Conservation (phyloP, 2,329 filamentous ascomycete species). For the Metarhizium sp. region DNA sequence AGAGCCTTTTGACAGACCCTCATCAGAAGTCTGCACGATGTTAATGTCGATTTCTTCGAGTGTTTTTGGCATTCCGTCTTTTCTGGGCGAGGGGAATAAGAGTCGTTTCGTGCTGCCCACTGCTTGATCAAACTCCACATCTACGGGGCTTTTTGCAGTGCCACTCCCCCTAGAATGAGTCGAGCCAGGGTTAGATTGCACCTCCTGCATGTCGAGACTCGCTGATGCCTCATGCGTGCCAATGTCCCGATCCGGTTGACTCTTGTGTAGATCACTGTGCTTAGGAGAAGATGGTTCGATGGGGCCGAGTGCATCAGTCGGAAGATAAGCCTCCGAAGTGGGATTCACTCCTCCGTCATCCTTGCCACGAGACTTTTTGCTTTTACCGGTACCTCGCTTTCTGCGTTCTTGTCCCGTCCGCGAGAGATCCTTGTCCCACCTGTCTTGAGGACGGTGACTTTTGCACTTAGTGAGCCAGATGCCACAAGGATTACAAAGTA, state of each 20-base stretch:
- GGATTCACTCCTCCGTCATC: constrained; percentile 33
- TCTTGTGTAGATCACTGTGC: constrained; percentile 11
- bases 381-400: constrained; percentile 35
- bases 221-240: background rate
- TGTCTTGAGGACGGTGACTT: constrained; percentile 69
- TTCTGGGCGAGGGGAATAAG: constrained; percentile 68
- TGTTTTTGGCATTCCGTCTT: constrained; percentile 51
- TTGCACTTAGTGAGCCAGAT: constrained; percentile 90
- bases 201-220: constrained; percentile 9
- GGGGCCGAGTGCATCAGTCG: constrained; percentile 43
- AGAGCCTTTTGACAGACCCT: constrained; percentile 19
- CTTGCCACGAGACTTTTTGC: constrained; percentile 40
- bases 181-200: constrained; percentile 27
- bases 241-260: background rate
- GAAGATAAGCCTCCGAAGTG: constrained; percentile 45
- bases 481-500: constrained; percentile 91
- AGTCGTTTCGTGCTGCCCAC: constrained; percentile 55
- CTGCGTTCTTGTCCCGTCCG: constrained; percentile 41
- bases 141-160: constrained; percentile 48
- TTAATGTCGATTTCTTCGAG: constrained; percentile 50
- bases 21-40: constrained; percentile 33
- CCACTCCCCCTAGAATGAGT: constrained; percentile 47
- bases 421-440: constrained; percentile 63
- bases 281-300: constrained; percentile 29
- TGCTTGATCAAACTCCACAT: constrained; percentile 36